Percentiles rank a stretch among this genome's conserved stretches.
phyloP scores from a whole-genome alignment of 768 basidiomycete species.

The Tubosaeta brunneosetosa region DNA sequence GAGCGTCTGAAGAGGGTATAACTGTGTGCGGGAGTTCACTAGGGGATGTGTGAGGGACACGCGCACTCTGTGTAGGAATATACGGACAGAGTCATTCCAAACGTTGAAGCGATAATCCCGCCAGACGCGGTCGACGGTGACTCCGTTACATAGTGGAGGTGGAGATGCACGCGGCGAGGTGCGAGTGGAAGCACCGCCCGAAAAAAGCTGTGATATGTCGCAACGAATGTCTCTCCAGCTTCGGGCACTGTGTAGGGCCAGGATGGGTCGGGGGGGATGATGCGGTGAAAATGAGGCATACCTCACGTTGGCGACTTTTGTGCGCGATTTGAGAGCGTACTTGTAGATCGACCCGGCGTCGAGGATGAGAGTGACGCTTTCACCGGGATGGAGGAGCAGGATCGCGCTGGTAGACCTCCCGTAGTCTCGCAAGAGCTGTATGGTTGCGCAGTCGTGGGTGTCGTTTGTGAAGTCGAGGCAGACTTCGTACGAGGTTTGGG shows the following conservation, averaged over 20 bases:
- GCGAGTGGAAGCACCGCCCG: constrained; percentile 32
- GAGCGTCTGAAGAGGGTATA: constrained; percentile 24
- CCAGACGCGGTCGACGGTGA: constrained; percentile 64
- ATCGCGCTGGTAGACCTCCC: constrained; percentile 50
- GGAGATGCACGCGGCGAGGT: constrained; percentile 31
- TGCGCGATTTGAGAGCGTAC: constrained; percentile 62
- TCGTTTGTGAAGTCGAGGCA: constrained; percentile 68
- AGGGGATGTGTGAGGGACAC: constrained; percentile 6
- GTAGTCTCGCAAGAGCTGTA: constrained; percentile 63
- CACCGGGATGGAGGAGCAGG: constrained; percentile 56
- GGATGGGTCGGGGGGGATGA: constrained; percentile 1
- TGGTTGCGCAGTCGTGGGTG: constrained; percentile 56
- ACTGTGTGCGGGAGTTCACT: constrained; percentile 18
- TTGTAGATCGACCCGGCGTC: constrained; percentile 66
- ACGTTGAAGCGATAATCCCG: constrained; percentile 61
- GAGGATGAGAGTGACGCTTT: constrained; percentile 61
- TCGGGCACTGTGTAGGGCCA: constrained; percentile 43
- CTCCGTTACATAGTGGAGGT: constrained; percentile 42
- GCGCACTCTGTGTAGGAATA: neutral
- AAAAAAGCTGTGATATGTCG: constrained; percentile 57
- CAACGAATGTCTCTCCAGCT: constrained; percentile 64
- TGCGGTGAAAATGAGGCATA: constrained; percentile 31
- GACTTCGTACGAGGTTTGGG: constrained; percentile 55
- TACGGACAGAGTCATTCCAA: constrained; percentile 48
- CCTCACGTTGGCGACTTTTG: constrained; percentile 68